phyloP scores from a whole-genome alignment of 805 yeast species.

The Ogataea glucozyma region DNA sequence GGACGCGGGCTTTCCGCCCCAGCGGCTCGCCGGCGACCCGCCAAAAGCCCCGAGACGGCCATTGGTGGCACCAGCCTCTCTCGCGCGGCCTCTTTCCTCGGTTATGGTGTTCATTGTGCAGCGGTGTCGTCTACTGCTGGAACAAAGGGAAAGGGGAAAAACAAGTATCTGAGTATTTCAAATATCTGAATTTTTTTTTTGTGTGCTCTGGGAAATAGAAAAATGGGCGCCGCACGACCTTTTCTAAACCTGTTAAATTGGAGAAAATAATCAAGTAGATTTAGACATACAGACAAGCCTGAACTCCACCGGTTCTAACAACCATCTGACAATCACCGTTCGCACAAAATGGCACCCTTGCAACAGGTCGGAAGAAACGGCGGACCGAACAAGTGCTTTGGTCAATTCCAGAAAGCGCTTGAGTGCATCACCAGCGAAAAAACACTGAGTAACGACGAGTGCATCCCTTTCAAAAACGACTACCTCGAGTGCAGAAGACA shows the following conservation, averaged over 20 bases:
- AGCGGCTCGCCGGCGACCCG: too few relatives aligned
- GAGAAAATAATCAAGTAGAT: too few relatives aligned
- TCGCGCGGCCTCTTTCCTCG: conserved; percentile 13
- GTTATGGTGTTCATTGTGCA: background rate
- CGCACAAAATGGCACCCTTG: conserved; percentile 31
- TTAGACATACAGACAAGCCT: too few relatives aligned
- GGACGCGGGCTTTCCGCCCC: conserved; percentile 19
- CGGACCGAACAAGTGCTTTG: conserved; percentile 41
- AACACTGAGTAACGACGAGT: conserved; percentile 34
- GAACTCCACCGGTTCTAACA: too few relatives aligned
- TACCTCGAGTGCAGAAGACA: conserved; percentile 42
- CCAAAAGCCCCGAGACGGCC: too few relatives aligned
- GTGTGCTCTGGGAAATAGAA: background rate
- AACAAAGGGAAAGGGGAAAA: background rate
- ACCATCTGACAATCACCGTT: background rate
- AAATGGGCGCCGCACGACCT: too few relatives aligned
- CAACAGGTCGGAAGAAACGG: conserved; percentile 38
- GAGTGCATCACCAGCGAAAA: conserved; percentile 40
- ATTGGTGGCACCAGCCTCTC: conserved; percentile 1
- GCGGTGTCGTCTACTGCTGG: too few relatives aligned
- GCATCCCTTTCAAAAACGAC: conserved; percentile 35
- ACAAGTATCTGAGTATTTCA: too few relatives aligned
- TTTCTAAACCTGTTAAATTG: too few relatives aligned
- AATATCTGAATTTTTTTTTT: background rate
- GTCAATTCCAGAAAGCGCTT: conserved; percentile 39